Conservation (phyloP, 2,329 filamentous ascomycete species). For the Fusarium kyushuense region DNA sequence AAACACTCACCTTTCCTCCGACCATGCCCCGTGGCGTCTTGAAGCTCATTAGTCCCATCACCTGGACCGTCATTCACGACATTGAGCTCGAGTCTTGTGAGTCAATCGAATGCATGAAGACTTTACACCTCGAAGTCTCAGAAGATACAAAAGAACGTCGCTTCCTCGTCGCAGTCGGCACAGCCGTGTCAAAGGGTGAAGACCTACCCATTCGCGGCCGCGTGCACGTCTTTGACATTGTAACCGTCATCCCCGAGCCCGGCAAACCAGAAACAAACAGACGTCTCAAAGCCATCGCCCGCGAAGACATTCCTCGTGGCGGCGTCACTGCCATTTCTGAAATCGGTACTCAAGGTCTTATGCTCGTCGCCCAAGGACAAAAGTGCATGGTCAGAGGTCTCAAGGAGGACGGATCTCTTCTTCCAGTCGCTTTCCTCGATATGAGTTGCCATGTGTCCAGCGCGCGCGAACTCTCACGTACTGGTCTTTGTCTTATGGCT, state of each 20-base stretch:
- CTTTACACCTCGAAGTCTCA: conserved; percentile 87
- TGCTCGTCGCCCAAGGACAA: conserved; percentile 92
- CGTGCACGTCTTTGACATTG: conserved; percentile 91
- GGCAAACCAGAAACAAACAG: conserved; percentile 86
- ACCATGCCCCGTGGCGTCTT: conserved; percentile 77
- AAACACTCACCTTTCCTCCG: conserved; percentile 74
- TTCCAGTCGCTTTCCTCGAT: conserved; percentile 97
- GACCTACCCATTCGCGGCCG: conserved; percentile 87
- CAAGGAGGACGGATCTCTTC: conserved; percentile 91
- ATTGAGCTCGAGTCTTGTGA: conserved; percentile 80
- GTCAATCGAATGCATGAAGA: conserved; percentile 83
- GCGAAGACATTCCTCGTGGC: conserved; percentile 91
- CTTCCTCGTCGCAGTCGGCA: conserved; percentile 86
- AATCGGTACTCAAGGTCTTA: conserved; percentile 86
- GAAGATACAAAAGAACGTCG: conserved; percentile 90
- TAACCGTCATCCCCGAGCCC: conserved; percentile 90
- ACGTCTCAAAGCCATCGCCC: conserved; percentile 85
- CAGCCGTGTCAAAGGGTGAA: conserved; percentile 87
- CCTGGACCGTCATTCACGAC: conserved; percentile 82
- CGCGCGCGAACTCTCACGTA: conserved; percentile 84
- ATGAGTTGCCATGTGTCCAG: conserved; percentile 93
- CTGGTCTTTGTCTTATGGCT: conserved; percentile 86
- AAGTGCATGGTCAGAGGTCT: conserved; percentile 97
- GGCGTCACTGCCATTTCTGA: conserved; percentile 88
- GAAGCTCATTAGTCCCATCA: conserved; percentile 81